phyloP scores from a whole-genome alignment of 805 yeast genomes.

The Candida nitratophila region DNA sequence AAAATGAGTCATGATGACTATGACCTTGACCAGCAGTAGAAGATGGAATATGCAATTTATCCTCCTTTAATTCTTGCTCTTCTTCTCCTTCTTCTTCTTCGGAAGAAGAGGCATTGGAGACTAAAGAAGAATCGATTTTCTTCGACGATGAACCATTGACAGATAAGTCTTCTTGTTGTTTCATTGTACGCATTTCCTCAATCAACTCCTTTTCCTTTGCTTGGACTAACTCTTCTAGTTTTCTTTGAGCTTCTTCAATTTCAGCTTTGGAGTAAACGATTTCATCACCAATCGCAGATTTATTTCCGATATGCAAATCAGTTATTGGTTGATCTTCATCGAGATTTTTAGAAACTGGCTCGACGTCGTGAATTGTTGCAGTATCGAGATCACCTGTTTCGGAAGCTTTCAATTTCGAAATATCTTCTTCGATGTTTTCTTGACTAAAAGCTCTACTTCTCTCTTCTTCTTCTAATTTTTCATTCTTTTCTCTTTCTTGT shows the following conservation, averaged over 20 bases:
- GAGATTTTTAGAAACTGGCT: background rate
- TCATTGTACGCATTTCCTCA: conserved; percentile 13
- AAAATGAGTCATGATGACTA: no score
- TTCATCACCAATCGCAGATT: conserved; percentile 1
- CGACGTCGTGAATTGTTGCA: background rate
- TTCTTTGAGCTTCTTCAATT: conserved; percentile 18
- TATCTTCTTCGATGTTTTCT: background rate
- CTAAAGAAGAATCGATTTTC: conserved; percentile 10
- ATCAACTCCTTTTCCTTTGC: conserved; percentile 21
- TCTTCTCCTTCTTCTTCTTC: conserved; percentile 6
- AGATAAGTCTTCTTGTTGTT: conserved; percentile 10
- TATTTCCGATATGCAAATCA: background rate
- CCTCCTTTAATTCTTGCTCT: background rate
- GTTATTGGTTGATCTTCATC: background rate
- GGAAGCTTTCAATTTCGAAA: background rate
- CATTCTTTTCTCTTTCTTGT: conserved; percentile 31
- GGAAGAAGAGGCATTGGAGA: conserved; percentile 11
- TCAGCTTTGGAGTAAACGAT: conserved; percentile 17
- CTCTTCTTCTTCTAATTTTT: conserved; percentile 31
- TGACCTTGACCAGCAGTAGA: no score
- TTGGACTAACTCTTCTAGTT: conserved; percentile 19
- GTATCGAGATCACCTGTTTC: background rate
- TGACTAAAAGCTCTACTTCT: conserved; percentile 16
- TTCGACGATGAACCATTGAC: no score
- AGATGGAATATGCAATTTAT: no score